Evolutionary conservation across 2,329 filamentous ascomycete genomes (phyloP).

Genomic region (Lecanosticta acicola): DNA sequence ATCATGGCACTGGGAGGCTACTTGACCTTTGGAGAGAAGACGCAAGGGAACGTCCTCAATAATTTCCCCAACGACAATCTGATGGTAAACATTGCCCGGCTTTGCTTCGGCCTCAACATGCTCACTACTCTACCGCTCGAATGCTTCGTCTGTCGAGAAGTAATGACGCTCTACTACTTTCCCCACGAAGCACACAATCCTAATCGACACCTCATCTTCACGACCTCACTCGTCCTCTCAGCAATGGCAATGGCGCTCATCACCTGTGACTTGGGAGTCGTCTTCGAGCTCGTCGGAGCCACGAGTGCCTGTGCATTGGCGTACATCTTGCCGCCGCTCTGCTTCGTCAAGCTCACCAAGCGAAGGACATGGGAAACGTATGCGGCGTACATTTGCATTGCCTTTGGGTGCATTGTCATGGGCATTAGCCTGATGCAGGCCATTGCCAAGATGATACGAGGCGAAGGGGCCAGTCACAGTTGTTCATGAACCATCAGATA

Average conservation of each 20-base stretch:
- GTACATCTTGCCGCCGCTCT: conserved; percentile 90
- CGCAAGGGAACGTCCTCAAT: conserved; percentile 92
- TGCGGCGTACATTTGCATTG: conserved; percentile 64
- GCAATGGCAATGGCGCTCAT: conserved; percentile 73
- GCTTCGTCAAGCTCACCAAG: conserved; percentile 87
- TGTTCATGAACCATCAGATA: conserved; percentile 13
- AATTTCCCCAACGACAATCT: conserved; percentile 89
- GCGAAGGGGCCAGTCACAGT: conserved; percentile 21
- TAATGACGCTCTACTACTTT: conserved; percentile 84
- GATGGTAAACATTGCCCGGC: conserved; percentile 88
- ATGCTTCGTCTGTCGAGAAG: conserved; percentile 94
- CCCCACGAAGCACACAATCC: conserved; percentile 70
- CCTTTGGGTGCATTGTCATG: conserved; percentile 77
- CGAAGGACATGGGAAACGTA: conserved; percentile 51
- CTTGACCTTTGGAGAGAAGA: conserved; percentile 85
- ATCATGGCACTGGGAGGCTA: conserved; percentile 84
- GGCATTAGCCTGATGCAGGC: conserved; percentile 71
- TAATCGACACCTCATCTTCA: conserved; percentile 80
- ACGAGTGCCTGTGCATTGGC: conserved; percentile 91
- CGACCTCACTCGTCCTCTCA: conserved; percentile 69
- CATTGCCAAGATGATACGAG: conserved; percentile 56
- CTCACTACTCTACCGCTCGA: conserved; percentile 93
- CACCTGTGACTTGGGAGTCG: conserved; percentile 87
- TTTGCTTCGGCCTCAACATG: conserved; percentile 98
- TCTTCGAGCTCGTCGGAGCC: conserved; percentile 93